These are phyloP conservation scores for Parasitella parasitica DNA, from an alignment of 371 early-diverging fungal genomes.

Conservation along the genomic window DNA sequence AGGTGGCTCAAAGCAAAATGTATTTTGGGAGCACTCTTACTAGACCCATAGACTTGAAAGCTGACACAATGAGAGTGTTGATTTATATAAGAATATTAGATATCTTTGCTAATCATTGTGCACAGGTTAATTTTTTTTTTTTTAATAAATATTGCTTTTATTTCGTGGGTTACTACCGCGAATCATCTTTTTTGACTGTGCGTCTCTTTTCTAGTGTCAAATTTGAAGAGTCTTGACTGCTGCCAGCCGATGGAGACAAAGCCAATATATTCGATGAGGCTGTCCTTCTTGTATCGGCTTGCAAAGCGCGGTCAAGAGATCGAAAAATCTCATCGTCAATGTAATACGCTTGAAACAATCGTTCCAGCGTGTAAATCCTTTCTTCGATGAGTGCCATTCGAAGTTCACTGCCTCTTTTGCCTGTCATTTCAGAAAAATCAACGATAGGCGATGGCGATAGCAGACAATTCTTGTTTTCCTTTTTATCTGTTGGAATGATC, in stretches of 20 bases:
- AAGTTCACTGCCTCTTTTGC: neutral
- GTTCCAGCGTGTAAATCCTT: constrained; percentile 89
- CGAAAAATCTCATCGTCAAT: constrained; percentile 29
- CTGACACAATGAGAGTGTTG: no score
- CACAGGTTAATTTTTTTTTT: no score
- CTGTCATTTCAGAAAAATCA: neutral
- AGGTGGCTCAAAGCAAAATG: no score
- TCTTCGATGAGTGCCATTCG: constrained; percentile 91
- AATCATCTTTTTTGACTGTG: neutral
- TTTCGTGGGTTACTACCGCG: no score
- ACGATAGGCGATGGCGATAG: neutral
- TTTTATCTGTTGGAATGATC: neutral
- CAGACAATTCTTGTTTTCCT: neutral
- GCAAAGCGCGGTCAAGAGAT: constrained; percentile 20
- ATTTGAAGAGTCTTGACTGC: neutral
- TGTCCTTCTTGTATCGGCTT: neutral
- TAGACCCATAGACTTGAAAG: no score
- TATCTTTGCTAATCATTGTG: no score
- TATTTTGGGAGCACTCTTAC: no score
- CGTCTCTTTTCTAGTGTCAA: neutral
- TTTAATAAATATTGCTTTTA: no score
- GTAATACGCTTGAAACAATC: constrained; percentile 26
- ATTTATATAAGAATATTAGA: no score
- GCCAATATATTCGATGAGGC: neutral
- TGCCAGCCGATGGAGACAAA: neutral